Evolutionary conservation across 768 basidiomycete genomes (phyloP).

Genomic region (Lactarius evosmus): DNA sequence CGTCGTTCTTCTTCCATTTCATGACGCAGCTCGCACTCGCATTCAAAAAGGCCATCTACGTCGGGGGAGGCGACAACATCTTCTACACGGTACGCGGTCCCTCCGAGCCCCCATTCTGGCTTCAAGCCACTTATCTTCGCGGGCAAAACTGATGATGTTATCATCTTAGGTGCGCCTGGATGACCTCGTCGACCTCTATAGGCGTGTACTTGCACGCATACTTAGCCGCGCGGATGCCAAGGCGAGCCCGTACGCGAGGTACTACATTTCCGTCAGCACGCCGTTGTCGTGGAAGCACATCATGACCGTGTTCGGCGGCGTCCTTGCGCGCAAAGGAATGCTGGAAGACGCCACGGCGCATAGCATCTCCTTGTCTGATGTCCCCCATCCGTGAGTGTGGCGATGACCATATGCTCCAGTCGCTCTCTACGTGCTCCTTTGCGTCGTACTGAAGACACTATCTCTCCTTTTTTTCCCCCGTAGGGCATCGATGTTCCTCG

Average conservation of each 20-base stretch:
- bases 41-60: slow-evolving; percentile 4
- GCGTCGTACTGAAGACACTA: neutral
- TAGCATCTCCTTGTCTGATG: slow-evolving; percentile 1
- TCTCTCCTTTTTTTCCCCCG: neutral
- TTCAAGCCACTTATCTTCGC: too few relatives aligned
- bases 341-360: slow-evolving; percentile 12
- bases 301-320: neutral
- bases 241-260: slow-evolving; percentile 22
- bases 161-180: slow-evolving; percentile 11
- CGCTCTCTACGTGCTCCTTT: too few relatives aligned
- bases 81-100: slow-evolving; percentile 14
- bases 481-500: slow-evolving; percentile 7
- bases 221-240: neutral
- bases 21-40: neutral
- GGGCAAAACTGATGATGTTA: neutral
- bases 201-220: slow-evolving; percentile 14
- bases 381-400: slow-evolving; percentile 10
- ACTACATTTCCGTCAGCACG: slow-evolving; percentile 12
- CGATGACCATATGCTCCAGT: too few relatives aligned
- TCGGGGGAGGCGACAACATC: slow-evolving; percentile 17
- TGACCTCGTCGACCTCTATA: slow-evolving; percentile 15
- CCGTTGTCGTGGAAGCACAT: slow-evolving; percentile 15
- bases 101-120: too few relatives aligned
- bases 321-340: slow-evolving; percentile 3
- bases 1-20: slow-evolving; percentile 17